Evolutionary conservation across 2,329 filamentous ascomycete species (phyloP).

Genomic region (Hypomyces perniciosus): DNA sequence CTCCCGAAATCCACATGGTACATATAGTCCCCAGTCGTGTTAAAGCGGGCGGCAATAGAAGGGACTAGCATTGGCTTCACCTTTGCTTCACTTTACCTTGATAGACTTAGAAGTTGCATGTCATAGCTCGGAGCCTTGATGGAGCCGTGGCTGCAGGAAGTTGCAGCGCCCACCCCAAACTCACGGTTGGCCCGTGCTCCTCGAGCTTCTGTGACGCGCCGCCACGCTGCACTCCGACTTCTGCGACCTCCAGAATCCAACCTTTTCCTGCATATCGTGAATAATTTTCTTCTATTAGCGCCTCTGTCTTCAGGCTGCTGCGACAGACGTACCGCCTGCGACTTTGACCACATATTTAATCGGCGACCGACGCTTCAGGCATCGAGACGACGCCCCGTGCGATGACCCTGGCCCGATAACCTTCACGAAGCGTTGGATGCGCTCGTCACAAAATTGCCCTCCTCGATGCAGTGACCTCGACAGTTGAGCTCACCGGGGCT

Average conservation of each 20-base stretch:
- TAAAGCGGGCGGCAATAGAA: no score
- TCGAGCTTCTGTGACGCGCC: conserved; percentile 13
- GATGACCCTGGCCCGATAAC: conserved; percentile 11
- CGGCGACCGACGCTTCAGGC: not conserved
- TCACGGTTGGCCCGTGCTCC: conserved; percentile 10
- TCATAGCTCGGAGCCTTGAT: no score
- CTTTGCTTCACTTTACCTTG: no score
- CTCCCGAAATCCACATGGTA: no score
- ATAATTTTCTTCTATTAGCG: not conserved
- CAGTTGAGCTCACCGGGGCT: conserved; percentile 11
- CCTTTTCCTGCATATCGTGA: not conserved
- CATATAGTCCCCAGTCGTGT: no score
- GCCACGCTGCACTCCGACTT: conserved; percentile 2
- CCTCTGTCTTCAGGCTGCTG: no score
- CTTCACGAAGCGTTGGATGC: conserved; percentile 9
- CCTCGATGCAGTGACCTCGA: conserved; percentile 12
- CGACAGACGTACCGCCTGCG: not conserved
- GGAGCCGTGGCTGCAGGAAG: not conserved
- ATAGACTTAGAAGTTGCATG: no score
- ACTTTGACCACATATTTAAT: not conserved
- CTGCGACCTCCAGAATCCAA: not conserved
- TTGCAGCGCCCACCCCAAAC: not conserved
- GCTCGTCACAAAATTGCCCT: conserved; percentile 5
- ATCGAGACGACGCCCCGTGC: conserved; percentile 1
- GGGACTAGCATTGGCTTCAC: no score